Evolutionary conservation across 2,329 filamentous ascomycete species (phyloP), one percentile per base, ranked within the genome.

Genomic region (Hymenoscyphus linearis): DNA sequence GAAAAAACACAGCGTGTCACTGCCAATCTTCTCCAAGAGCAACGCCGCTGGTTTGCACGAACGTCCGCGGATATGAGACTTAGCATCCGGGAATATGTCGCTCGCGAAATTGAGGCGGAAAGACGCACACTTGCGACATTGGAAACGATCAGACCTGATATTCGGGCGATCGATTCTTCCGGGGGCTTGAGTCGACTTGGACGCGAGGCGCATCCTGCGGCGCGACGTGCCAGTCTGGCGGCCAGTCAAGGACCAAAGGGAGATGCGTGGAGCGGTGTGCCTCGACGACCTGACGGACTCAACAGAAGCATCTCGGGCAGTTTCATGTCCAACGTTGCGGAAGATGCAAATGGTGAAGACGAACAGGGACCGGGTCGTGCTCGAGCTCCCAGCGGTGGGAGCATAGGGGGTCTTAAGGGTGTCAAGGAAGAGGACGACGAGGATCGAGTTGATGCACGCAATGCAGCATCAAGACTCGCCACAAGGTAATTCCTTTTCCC

Each of bases 231-330:
- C 27, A 93, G 86, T 74, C 77, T 97, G 67, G 90, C 90, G 16
- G 90, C 90, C 54, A 95, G 90, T 70, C 95, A 99, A 76, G 95
- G 95, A 0, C 93, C 95, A 56, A 96, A 96, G 78, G 95, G 95
- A n/a, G 95, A 99, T 75, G 89, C 95, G 16, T 99, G 95, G 95
- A 96, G 91, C 70, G 95, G 95, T 61, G 92, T 97, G 31, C 91
- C 93, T 37, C 84, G 95, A 64, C 86, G 70, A 53, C 68, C 87
- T 34, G 91, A 96, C 69, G 87, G 86, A n/a, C 76, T 91, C 60
- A 88, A 84, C 71, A 83, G 92, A 69, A 93, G 87, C 72, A 82
- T 93, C 66, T 91, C 89, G 60, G 86, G 88, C 55, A 89, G 85
- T 72, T 83, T 90, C 65, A 83, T 87, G 65, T 79, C 83, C n/a